These are phyloP conservation scores for Phytophthora uliginosa DNA, from an alignment of 352 stramenopile genomes.

Conservation along the genomic window DNA sequence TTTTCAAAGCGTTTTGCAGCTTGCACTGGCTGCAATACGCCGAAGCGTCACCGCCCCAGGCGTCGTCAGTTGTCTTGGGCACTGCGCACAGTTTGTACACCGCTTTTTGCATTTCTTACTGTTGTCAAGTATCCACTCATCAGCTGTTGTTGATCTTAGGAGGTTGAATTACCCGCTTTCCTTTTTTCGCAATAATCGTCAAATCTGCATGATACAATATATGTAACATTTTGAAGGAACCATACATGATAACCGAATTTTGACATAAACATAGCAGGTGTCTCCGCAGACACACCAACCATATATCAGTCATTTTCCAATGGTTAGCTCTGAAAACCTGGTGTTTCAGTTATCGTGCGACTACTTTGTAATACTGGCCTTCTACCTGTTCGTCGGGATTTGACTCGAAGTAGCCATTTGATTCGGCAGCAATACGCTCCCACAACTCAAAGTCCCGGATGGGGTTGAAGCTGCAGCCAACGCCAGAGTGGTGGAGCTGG, in stretches of 20 bases:
- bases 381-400: slow-evolving; percentile 1
- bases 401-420: slow-evolving; percentile 6
- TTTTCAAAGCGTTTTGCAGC: no score
- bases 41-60: no score
- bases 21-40: no score
- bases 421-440: background rate
- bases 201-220: slow-evolving; percentile 11
- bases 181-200: slow-evolving; percentile 6
- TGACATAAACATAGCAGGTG: background rate
- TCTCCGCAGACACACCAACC: background rate
- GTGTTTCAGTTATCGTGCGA: background rate
- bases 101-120: no score
- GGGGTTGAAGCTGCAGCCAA: background rate
- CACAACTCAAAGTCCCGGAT: slow-evolving; percentile 1
- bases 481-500: background rate
- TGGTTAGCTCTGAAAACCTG: background rate
- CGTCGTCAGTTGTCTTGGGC: no score
- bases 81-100: no score
- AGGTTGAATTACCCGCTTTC: no score
- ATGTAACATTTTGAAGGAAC: background rate
- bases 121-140: no score
- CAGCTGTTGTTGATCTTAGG: no score
- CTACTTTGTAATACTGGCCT: background rate
- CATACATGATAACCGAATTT: slow-evolving; percentile 8
- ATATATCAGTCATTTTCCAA: background rate